Evolutionary conservation across 2,329 filamentous ascomycete species (phyloP).

Genomic region (Ilyonectria mors-panacis): DNA sequence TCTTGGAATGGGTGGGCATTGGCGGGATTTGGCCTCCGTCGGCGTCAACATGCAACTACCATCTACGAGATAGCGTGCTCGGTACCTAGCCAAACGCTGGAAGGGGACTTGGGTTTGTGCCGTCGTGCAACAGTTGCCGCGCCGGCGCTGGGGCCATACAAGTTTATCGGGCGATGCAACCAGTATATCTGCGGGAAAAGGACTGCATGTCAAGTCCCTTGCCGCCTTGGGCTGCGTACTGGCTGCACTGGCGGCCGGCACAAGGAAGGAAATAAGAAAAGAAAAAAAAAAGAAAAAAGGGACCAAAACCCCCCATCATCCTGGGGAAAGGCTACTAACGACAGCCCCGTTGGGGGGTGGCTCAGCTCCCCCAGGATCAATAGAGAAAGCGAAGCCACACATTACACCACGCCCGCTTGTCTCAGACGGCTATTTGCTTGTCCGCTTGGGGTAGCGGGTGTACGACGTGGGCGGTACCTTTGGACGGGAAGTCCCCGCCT

Average conservation of each 20-base stretch:
- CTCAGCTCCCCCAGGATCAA: constrained; percentile 14
- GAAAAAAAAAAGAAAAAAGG: neutral
- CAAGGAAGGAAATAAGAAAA: neutral
- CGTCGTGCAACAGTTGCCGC: constrained; percentile 20
- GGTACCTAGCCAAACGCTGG: constrained; percentile 3
- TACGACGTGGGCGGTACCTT: neutral
- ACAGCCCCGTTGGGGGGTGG: constrained; percentile 2
- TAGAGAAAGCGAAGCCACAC: constrained; percentile 23
- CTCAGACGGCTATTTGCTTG: constrained; percentile 30
- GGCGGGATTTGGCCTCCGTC: neutral
- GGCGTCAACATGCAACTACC: neutral
- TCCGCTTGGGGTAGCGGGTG: constrained; percentile 19
- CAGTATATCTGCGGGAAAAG: constrained; percentile 13
- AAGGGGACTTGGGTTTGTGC: neutral
- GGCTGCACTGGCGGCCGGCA: neutral
- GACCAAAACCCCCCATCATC: neutral
- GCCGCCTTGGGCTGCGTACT: neutral
- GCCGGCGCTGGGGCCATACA: constrained; percentile 22
- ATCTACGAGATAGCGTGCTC: neutral
- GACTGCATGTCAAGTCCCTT: neutral
- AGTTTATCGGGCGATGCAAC: constrained; percentile 23
- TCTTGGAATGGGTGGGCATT: neutral
- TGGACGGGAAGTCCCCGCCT: neutral
- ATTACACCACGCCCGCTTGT: constrained; percentile 27
- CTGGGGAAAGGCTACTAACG: neutral